Evolutionary conservation across 371 early-diverging fungal species (phyloP).

Genomic region (Apophysomyces variabilis): DNA sequence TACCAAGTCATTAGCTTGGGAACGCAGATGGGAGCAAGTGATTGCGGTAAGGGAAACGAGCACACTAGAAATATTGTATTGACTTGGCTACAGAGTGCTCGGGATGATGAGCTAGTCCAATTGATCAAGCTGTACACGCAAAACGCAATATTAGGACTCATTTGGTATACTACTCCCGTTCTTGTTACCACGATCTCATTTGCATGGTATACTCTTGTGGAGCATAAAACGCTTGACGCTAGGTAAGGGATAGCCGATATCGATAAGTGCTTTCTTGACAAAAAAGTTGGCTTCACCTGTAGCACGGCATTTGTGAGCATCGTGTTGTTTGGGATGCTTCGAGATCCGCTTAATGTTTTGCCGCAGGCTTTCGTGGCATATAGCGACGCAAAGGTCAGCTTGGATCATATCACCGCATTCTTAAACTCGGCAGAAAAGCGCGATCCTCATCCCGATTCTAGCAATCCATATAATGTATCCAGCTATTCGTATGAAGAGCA

Average conservation of each 20-base stretch:
- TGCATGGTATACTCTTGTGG: slow-evolving; percentile 65
- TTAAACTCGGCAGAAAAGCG: slow-evolving; percentile 37
- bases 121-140: slow-evolving; percentile 61
- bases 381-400: slow-evolving; percentile 59
- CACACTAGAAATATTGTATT: slow-evolving; percentile 15
- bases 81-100: slow-evolving; percentile 40
- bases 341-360: slow-evolving; percentile 65
- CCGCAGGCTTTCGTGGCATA: slow-evolving; percentile 66
- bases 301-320: slow-evolving; percentile 69
- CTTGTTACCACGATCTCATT: slow-evolving; percentile 69
- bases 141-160: slow-evolving; percentile 58
- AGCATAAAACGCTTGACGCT: slow-evolving; percentile 66
- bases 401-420: slow-evolving; percentile 58
- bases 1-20: slow-evolving; percentile 81
- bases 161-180: slow-evolving; percentile 76
- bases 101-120: slow-evolving; percentile 59
- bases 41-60: slow-evolving; percentile 37
- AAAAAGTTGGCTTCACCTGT: not conserved
- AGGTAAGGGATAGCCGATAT: slow-evolving; percentile 30
- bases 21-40: slow-evolving; percentile 68
- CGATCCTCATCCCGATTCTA: slow-evolving; percentile 18
- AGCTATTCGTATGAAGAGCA: slow-evolving; percentile 21
- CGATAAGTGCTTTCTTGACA: not conserved
- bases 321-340: slow-evolving; percentile 65
- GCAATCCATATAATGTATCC: not conserved